Conservation (phyloP, 805 yeast genomes). For the Schwanniomyces occidentalis region DNA sequence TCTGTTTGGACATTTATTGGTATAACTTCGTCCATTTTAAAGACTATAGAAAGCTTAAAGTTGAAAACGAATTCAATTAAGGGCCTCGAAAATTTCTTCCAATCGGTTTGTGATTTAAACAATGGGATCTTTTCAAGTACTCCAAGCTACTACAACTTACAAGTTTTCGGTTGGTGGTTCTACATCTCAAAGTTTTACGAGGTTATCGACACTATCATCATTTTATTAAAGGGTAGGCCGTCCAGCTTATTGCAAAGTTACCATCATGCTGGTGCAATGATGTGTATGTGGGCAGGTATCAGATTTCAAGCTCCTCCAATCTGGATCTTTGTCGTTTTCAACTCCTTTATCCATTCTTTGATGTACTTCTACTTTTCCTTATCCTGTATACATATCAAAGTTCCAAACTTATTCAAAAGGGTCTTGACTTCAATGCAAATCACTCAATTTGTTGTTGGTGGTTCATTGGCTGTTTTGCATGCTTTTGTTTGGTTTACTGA, state of each 20-base stretch:
- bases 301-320: slow-evolving; percentile 71
- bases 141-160: slow-evolving; percentile 37
- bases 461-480: slow-evolving; percentile 64
- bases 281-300: slow-evolving; percentile 80
- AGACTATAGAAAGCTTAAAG: slow-evolving; percentile 26
- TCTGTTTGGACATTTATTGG: slow-evolving; percentile 72
- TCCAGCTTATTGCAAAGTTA: slow-evolving; percentile 68
- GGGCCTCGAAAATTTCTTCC: slow-evolving; percentile 51
- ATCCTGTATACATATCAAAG: slow-evolving; percentile 56
- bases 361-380: slow-evolving; percentile 72
- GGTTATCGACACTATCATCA: slow-evolving; percentile 66
- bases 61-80: slow-evolving; percentile 7
- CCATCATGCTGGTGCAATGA: slow-evolving; percentile 79
- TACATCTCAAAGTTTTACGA: slow-evolving; percentile 72
- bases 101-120: slow-evolving; percentile 58
- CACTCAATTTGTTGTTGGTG: slow-evolving; percentile 67
- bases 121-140: slow-evolving; percentile 53
- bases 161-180: slow-evolving; percentile 63
- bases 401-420: slow-evolving; percentile 58
- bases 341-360: slow-evolving; percentile 73
- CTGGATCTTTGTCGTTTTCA: slow-evolving; percentile 79
- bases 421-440: slow-evolving; percentile 67
- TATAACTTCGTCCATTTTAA: slow-evolving; percentile 53
- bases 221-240: slow-evolving; percentile 65
- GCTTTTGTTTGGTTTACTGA: slow-evolving; percentile 62